These are phyloP conservation scores for Aspergillus oerlinghausenensis DNA, from an alignment of 2,329 filamentous ascomycete species.

Conservation along the genomic window DNA sequence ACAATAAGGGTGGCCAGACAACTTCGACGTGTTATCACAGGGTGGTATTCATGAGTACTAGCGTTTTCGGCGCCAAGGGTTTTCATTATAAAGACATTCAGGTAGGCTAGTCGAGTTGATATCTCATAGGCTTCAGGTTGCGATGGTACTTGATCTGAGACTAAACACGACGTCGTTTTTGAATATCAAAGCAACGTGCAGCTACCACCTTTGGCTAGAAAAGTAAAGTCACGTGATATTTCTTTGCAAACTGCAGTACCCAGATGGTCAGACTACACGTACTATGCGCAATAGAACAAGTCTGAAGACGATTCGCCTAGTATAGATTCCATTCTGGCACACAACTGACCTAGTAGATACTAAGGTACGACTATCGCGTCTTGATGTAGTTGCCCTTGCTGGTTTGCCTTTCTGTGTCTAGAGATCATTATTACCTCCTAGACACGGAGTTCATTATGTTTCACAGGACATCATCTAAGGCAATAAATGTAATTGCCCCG, in stretches of 20 bases:
- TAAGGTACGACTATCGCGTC: no score
- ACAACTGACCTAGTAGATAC: no score
- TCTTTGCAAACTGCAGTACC: no score
- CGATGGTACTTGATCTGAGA: neutral
- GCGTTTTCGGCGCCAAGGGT: neutral
- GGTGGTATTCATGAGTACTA: neutral
- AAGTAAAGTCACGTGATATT: neutral
- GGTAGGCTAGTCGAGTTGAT: neutral
- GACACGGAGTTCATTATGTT: neutral
- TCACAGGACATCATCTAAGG: neutral
- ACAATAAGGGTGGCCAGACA: neutral
- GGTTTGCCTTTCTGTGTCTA: no score
- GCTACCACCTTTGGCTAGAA: neutral
- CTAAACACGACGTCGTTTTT: neutral
- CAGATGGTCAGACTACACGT: no score
- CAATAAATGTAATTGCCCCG: neutral
- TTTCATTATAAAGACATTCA: neutral
- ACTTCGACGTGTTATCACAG: neutral
- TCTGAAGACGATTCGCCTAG: no score
- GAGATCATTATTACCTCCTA: neutral
- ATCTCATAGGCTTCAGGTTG: neutral
- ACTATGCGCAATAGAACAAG: no score
- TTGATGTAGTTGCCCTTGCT: no score
- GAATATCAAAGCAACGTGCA: neutral
- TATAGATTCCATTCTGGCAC: no score